A percentile compares a stretch with the other conserved stretches of the same genome.
Conservation (phyloP, 805 yeast genomes). For the Wickerhamomyces xylosicus region DNA sequence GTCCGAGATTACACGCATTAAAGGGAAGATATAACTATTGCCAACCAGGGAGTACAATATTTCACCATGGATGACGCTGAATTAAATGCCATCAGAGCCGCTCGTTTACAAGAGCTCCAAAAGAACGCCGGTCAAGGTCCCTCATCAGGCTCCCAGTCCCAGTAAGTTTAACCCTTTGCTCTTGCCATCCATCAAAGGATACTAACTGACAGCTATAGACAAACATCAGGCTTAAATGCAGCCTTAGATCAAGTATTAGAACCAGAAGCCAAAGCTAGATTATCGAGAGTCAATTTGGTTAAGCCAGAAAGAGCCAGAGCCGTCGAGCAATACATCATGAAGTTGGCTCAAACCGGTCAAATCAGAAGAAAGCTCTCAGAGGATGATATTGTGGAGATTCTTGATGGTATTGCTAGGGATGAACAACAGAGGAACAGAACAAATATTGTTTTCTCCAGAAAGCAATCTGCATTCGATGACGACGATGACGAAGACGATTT, state of each 20-base stretch:
- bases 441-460: constrained; percentile 38
- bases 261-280: constrained; percentile 77
- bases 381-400: constrained; percentile 68
- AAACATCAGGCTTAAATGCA: constrained; percentile 8
- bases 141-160: constrained; percentile 9
- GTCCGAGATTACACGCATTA: too few species aligned
- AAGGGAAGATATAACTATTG: too few species aligned
- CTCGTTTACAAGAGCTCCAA: constrained; percentile 82
- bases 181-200: not conserved
- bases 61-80: constrained; percentile 93
- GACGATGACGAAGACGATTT: constrained; percentile 31
- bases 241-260: constrained; percentile 61
- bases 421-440: constrained; percentile 52
- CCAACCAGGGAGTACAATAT: too few species aligned
- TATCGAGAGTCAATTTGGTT: constrained; percentile 79
- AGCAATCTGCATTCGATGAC: constrained; percentile 11
- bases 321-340: constrained; percentile 71
- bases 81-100: constrained; percentile 82
- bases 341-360: constrained; percentile 69
- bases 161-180: not conserved
- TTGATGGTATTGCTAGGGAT: constrained; percentile 75
- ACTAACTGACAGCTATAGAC: constrained; percentile 2
- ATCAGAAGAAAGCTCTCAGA: constrained; percentile 67
- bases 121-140: constrained; percentile 31
- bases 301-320: constrained; percentile 85